Evolutionary conservation across 768 basidiomycete genomes (phyloP).

Genomic region (Trametes cinnabarina): DNA sequence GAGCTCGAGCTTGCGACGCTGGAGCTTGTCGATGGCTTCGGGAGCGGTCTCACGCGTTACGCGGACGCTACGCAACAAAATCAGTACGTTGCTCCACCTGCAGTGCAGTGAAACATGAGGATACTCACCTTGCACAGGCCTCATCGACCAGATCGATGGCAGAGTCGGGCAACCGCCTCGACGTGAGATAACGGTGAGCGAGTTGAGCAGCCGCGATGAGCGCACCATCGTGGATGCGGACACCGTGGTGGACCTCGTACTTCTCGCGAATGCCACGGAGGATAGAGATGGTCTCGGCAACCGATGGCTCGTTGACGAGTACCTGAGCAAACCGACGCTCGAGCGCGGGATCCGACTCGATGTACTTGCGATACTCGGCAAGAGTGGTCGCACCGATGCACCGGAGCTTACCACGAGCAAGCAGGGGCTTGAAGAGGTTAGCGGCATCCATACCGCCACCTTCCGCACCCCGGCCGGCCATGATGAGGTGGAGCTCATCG

Average conservation of each 20-base stretch:
- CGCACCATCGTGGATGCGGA: constrained; percentile 83
- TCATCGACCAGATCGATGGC: constrained; percentile 94
- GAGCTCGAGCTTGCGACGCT: constrained; percentile 84
- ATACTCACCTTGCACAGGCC: constrained; percentile 75
- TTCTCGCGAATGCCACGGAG: constrained; percentile 92
- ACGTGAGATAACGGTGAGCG: constrained; percentile 90
- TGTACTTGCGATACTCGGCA: constrained; percentile 88
- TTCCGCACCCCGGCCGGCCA: constrained; percentile 81
- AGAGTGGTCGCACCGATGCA: constrained; percentile 92
- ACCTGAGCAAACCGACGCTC: constrained; percentile 94
- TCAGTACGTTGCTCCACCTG: constrained; percentile 1
- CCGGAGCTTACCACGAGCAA: constrained; percentile 78
- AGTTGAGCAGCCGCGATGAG: constrained; percentile 87
- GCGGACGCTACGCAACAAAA: constrained; percentile 55
- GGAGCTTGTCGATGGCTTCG: constrained; percentile 88
- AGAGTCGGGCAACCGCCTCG: constrained; percentile 73
- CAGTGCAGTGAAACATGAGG: background rate
- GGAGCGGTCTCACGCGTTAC: constrained; percentile 94
- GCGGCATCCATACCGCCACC: constrained; percentile 93
- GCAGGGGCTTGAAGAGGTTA: constrained; percentile 87
- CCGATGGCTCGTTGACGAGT: constrained; percentile 85
- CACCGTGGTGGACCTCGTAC: constrained; percentile 86
- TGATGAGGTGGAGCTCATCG: constrained; percentile 92
- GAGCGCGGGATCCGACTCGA: constrained; percentile 89
- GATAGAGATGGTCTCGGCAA: constrained; percentile 89